Base-by-base conservation (phyloP, 495 filamentous ascomycete genomes). In the Xylaria telfairii region DNA sequence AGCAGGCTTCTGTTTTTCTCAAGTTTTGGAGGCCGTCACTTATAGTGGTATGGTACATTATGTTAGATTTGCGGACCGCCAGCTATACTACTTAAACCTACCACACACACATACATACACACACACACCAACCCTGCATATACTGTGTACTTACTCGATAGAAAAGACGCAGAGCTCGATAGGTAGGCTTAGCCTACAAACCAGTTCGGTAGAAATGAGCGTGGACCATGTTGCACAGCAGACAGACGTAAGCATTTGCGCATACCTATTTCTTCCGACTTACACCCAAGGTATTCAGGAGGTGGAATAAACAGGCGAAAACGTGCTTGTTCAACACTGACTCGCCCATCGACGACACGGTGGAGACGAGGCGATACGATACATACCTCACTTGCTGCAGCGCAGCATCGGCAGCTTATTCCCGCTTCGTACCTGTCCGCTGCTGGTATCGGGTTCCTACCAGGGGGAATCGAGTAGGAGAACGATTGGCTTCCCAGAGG, bases 401-500 rank as follows among this genome's bases (percentile, higher is more conserved):
- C 30, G 34, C 24, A 42, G 21, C 47, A 54, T 56, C 9, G n/a
- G 21, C 12, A 3, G 32, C 47, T 56, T 67, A 67, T 67, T 67
- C 64, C 64, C 64, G 64, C 49, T 26, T 67, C 32, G 17, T 51
- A 39, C 63, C 47, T 39, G 5, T 54, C 17, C 28, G 26, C 2
- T 19, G 15, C 42, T 7, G 17, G n/a, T n/a, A 39, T n/a, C 34
- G 13, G 30, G 7, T 57, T 17, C 26, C n/a, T n/a, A 42, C 32
- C 19, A 8, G 26, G 34, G 37, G n/a, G 17, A 61, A 24, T 62
- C 53, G 59, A 44, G 39, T 44, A 3, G 24, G 13, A 21, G 12
- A 24, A 66, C 34, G 47, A 66, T 53, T 66, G 26, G 63, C 44
- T 66, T 66, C 65, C 65, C 49, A 57, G 65, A 54, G 65, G 34